These are phyloP conservation scores for Apiotrichum sp. DNA, from an alignment of 1,284 basidiomycete species.

Conservation along the genomic window DNA sequence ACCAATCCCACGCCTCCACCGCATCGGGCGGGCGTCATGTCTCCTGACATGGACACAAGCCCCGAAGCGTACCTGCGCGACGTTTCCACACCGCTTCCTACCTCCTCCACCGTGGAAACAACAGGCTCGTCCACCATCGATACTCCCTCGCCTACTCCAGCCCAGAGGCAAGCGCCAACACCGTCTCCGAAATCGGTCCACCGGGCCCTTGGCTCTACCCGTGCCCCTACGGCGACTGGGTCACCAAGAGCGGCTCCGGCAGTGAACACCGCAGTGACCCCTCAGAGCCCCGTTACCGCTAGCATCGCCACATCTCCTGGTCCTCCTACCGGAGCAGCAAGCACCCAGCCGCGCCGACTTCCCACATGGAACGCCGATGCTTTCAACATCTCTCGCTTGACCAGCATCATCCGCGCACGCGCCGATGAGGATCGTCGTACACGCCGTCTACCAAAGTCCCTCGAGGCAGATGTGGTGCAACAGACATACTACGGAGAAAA, in stretches of 20 bases:
- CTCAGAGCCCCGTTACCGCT: conserved; percentile 3
- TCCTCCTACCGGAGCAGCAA: conserved; percentile 47
- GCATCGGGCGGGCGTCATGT: conserved; percentile 5
- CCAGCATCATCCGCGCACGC: conserved; percentile 29
- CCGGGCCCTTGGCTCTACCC: not conserved
- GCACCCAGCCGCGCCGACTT: conserved; percentile 3
- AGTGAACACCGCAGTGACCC: not conserved
- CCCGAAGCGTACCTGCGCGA: conserved; percentile 1
- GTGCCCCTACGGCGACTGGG: too few species aligned
- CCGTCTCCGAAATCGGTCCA: not conserved
- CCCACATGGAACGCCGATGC: conserved; percentile 45
- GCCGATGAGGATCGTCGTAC: conserved; percentile 21
- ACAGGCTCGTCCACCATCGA: conserved; percentile 1
- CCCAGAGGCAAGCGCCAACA: not conserved
- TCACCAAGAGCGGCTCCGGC: too few species aligned
- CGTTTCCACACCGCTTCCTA: not conserved
- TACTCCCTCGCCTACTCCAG: not conserved
- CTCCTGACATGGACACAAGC: not conserved
- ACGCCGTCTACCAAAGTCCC: not conserved
- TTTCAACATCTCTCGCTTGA: conserved; percentile 40
- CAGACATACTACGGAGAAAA: conserved; percentile 62
- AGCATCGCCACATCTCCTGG: conserved; percentile 29
- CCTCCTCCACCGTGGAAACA: not conserved
- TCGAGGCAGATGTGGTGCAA: conserved; percentile 58
- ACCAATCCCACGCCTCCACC: conserved; percentile 13